Evolutionary conservation across 805 yeast genomes (phyloP).

Genomic region (Ogataea chonburiensis): DNA sequence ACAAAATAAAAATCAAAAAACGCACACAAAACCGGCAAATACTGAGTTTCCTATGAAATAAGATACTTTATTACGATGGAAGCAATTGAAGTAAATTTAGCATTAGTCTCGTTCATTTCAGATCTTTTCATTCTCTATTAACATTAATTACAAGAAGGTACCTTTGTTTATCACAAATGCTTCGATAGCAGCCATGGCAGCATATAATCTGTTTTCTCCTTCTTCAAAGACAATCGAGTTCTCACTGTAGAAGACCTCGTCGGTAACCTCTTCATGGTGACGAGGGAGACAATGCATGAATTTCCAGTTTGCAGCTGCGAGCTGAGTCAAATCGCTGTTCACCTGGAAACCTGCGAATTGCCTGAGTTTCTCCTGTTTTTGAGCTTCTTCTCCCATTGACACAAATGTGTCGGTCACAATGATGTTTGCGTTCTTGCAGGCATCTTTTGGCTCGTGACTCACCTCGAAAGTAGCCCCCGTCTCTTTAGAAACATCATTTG

Average conservation of each 20-base stretch:
- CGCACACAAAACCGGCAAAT: no score
- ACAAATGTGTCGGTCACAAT: conserved; percentile 96
- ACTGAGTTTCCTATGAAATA: no score
- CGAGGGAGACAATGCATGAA: conserved; percentile 99
- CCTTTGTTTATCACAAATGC: conserved; percentile 84
- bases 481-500: conserved; percentile 49
- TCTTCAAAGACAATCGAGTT: conserved; percentile 88
- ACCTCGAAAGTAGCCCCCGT: conserved; percentile 54
- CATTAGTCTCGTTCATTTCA: no score
- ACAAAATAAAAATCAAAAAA: background rate
- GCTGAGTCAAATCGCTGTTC: conserved; percentile 60
- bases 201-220: conserved; percentile 94
- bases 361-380: conserved; percentile 64
- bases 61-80: no score
- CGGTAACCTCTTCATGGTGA: conserved; percentile 90
- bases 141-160: conserved; percentile 28
- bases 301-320: conserved; percentile 70
- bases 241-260: conserved; percentile 84
- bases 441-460: conserved; percentile 71
- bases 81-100: no score
- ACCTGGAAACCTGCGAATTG: conserved; percentile 90
- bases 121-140: background rate
- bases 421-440: conserved; percentile 72
- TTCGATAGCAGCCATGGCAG: conserved; percentile 92
- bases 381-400: conserved; percentile 95